Evolutionary conservation across 169 alveolate genomes (phyloP), one percentile per base, ranked within the genome.

Genomic region (Theileria equi): DNA sequence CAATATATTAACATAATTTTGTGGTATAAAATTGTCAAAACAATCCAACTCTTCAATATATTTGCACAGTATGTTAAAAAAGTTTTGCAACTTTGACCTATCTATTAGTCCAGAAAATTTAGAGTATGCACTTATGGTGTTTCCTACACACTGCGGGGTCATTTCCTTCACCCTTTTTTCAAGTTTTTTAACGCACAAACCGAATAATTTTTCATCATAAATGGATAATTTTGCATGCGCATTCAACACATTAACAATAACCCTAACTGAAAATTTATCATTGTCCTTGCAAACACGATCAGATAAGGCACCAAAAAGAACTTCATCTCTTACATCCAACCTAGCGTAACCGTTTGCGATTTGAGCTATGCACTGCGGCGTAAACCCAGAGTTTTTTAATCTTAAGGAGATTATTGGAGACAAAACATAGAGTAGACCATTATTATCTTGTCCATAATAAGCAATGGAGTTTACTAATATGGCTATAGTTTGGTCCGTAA

Each of bases 71-170:
- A 73, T 73, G 2, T 67, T 67, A 29, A 57, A 66, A 19, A 77
- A 58, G 13, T n/a, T 28, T 3, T 41, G 0, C 44, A 77, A 0
- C 7, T 23, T 41, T 32, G 32, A 36, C 3, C 4, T 32, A 28
- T 29, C 28, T 6, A 77, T 28, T 17, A 26, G 34, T 11, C 10
- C n/a, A 16, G 45, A 26, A 68, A 77, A 77, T 7, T 77, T 43
- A 53, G 80, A 44, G 16, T 50, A 54, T 6, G 86, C 84, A 5
- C 70, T 29, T 29, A 77, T 49, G 5, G 70, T 55, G 60, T 77
- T 77, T n/a, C 76, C 86, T 10, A 66, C 49, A 41, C 86, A 77
- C 35, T 77, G 86, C 13, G 86, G 86, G 2, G 86, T 77, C 80
- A 77, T 66, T 16, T 47, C 69, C 0, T 38, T 49, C 5, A 55